phyloP scores from a whole-genome alignment of 177 flowering plant genomes.

The Vitis hybrid region DNA sequence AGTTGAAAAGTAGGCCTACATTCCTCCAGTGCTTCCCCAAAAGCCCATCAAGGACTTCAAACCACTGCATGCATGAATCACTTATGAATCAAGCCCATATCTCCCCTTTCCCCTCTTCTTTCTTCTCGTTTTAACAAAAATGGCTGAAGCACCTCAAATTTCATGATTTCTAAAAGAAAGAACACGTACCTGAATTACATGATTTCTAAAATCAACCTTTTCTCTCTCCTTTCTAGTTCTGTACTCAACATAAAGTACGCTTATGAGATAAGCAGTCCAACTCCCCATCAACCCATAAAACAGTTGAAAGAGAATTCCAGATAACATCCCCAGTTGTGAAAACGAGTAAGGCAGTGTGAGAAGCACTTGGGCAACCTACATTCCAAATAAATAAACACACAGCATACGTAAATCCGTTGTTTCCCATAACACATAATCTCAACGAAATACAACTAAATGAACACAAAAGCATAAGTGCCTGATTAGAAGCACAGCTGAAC shows the following conservation, averaged over 20 bases:
- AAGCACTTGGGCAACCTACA: constrained; percentile 91
- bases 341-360: constrained; percentile 91
- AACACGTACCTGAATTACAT: constrained; percentile 81
- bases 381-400: neutral
- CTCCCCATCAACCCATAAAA: constrained; percentile 95
- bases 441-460: neutral
- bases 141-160: too few relatives aligned
- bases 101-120: too few relatives aligned
- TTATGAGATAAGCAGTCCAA: constrained; percentile 94
- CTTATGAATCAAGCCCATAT: too few relatives aligned
- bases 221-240: constrained; percentile 91
- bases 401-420: neutral
- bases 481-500: constrained; percentile 96
- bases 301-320: constrained; percentile 83
- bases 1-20: constrained; percentile 59
- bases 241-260: constrained; percentile 89
- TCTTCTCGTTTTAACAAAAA: too few relatives aligned
- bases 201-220: constrained; percentile 87
- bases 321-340: constrained; percentile 89
- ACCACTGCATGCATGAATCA: constrained; percentile 45
- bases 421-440: neutral
- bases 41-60: constrained; percentile 71
- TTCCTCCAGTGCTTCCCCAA: constrained; percentile 68
- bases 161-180: too few relatives aligned
- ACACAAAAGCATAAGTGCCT: constrained; percentile 33